phyloP scores from a whole-genome alignment of 2,329 filamentous ascomycete genomes.

The Ceratocystiopsis minuta region DNA sequence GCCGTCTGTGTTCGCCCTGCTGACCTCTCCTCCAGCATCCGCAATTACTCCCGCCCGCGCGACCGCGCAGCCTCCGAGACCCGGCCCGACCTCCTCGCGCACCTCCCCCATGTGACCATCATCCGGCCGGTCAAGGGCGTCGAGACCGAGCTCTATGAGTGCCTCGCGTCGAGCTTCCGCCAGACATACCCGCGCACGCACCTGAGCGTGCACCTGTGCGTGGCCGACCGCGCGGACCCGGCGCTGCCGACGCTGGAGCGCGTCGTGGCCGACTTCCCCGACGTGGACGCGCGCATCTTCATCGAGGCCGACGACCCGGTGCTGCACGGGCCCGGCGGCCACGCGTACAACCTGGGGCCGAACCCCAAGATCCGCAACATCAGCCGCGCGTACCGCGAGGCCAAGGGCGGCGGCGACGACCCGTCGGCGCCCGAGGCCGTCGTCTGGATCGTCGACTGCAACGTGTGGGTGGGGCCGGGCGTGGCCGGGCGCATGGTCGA shows the following conservation, averaged over 20 bases:
- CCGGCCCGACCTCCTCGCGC: slow-evolving; percentile 23
- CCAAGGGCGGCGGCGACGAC: slow-evolving; percentile 53
- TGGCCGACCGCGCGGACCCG: slow-evolving; percentile 57
- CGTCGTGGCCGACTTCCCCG: slow-evolving; percentile 57
- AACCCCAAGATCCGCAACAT: slow-evolving; percentile 99
- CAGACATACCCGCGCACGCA: slow-evolving; percentile 65
- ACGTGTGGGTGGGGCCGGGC: slow-evolving; percentile 73
- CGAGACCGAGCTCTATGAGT: slow-evolving; percentile 81
- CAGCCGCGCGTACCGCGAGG: slow-evolving; percentile 80
- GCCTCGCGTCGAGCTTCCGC: slow-evolving; percentile 67
- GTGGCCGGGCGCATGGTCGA: slow-evolving; percentile 81
- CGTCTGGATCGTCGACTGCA: slow-evolving; percentile 91
- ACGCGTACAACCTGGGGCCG: slow-evolving; percentile 51
- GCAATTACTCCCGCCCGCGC: slow-evolving; percentile 31
- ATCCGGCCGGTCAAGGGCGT: slow-evolving; percentile 88
- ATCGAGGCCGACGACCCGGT: slow-evolving; percentile 8
- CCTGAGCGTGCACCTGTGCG: slow-evolving; percentile 66
- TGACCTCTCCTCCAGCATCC: slow-evolving; percentile 23
- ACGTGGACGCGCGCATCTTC: slow-evolving; percentile 56
- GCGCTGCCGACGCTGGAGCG: slow-evolving; percentile 56
- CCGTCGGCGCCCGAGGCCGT: too few relatives aligned
- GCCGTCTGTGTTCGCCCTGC: background rate
- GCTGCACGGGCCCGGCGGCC: slow-evolving; percentile 24
- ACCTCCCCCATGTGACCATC: slow-evolving; percentile 68
- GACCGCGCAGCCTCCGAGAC: slow-evolving; percentile 31